A percentile compares a stretch with the other conserved stretches of the same genome.
Conservation (phyloP, 169 alveolate species). For the Blepharisma undulans region DNA sequence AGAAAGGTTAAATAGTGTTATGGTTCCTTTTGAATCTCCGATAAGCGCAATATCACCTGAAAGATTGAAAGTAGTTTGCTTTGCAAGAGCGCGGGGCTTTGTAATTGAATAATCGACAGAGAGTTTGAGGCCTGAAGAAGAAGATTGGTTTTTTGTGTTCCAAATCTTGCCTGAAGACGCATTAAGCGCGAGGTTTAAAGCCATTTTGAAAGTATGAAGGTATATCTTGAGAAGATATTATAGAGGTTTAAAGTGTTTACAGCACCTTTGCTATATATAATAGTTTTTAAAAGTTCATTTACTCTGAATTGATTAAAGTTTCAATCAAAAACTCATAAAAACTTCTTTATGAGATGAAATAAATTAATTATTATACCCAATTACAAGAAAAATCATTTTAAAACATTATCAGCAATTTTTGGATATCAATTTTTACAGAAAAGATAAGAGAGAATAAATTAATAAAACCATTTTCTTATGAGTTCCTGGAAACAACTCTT, state of each 20-base stretch:
- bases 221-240: background rate
- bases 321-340: too few species aligned
- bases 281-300: too few species aligned
- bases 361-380: too few species aligned
- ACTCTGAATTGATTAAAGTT: too few species aligned
- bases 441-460: background rate
- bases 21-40: constrained; percentile 8
- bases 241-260: background rate
- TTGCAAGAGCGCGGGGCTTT: background rate
- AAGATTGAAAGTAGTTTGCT: background rate
- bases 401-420: too few species aligned
- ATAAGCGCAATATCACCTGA: background rate
- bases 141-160: background rate
- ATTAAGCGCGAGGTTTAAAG: background rate
- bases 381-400: too few species aligned
- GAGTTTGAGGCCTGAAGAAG: background rate
- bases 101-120: background rate
- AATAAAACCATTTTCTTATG: background rate
- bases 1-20: background rate
- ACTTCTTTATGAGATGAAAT: too few species aligned
- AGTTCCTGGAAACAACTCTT: constrained; percentile 3
- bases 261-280: too few species aligned
- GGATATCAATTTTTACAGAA: too few species aligned
- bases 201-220: background rate
- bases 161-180: constrained; percentile 1